Evolutionary conservation across 2,329 filamentous ascomycete genomes (phyloP).

Genomic region (Amauroascus niger): DNA sequence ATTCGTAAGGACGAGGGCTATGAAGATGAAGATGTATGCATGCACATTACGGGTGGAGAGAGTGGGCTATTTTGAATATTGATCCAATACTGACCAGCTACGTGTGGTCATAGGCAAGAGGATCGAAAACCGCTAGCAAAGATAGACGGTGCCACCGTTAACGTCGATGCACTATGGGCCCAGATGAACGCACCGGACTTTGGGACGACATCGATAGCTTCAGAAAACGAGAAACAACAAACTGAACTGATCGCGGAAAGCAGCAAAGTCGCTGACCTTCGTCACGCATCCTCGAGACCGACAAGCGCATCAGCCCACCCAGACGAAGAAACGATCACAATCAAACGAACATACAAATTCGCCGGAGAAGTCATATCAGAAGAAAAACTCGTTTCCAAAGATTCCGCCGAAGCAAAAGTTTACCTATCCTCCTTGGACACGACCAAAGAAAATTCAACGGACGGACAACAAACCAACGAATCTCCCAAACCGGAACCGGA

Average conservation of each 20-base stretch:
- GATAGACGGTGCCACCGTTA: constrained; percentile 43
- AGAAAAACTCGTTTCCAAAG: constrained; percentile 44
- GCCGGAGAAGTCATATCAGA: constrained; percentile 48
- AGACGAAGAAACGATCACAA: constrained; percentile 43
- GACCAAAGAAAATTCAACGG: constrained; percentile 28
- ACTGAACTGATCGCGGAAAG: neutral
- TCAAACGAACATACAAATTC: constrained; percentile 49
- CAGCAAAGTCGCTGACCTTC: neutral
- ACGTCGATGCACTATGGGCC: constrained; percentile 48
- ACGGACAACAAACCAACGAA: constrained; percentile 13
- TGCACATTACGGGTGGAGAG: neutral
- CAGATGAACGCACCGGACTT: constrained; percentile 38
- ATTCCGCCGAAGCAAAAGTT: constrained; percentile 47
- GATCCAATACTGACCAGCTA: constrained; percentile 4
- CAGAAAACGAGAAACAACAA: constrained; percentile 14
- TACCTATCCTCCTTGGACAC: constrained; percentile 37
- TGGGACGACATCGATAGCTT: constrained; percentile 12
- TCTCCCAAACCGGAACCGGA: constrained; percentile 17
- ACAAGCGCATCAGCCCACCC: constrained; percentile 3
- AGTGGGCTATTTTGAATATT: constrained; percentile 1
- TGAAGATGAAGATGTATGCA: constrained; percentile 41
- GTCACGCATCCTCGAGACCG: neutral
- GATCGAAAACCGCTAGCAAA: constrained; percentile 41
- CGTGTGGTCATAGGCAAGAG: constrained; percentile 31
- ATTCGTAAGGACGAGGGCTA: constrained; percentile 46